Conservation (phyloP, 2,329 filamentous ascomycete genomes). For the Gnomoniopsis sp. region DNA sequence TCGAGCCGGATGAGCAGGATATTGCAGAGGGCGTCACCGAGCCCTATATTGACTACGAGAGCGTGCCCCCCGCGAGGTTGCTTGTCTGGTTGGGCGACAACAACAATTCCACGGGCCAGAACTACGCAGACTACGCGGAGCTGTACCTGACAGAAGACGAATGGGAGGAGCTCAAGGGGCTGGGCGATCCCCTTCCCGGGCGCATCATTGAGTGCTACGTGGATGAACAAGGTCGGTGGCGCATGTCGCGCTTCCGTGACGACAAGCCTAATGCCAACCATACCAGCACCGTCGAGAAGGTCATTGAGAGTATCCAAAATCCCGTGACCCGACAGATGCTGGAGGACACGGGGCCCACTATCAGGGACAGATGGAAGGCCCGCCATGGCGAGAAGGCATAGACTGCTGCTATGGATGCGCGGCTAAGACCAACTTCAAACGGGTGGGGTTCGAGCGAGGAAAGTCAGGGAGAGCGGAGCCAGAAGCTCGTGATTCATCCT, state of each 20-base stretch:
- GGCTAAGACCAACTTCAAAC: too few species aligned
- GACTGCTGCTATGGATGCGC: too few species aligned
- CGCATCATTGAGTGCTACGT: conserved; percentile 87
- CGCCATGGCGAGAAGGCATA: conserved; percentile 33
- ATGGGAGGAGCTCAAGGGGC: conserved; percentile 76
- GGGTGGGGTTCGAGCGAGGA: too few species aligned
- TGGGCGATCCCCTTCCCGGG: conserved; percentile 75
- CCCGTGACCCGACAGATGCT: conserved; percentile 81
- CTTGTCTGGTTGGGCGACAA: conserved; percentile 61
- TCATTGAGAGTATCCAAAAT: conserved; percentile 86
- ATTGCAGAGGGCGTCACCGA: conserved; percentile 61
- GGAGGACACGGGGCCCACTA: conserved; percentile 62
- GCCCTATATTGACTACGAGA: conserved; percentile 74
- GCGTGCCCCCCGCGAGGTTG: conserved; percentile 70
- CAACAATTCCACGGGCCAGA: conserved; percentile 39
- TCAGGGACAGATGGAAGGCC: conserved; percentile 78
- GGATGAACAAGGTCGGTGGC: conserved; percentile 73
- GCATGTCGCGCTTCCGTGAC: conserved; percentile 84
- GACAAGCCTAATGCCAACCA: conserved; percentile 94
- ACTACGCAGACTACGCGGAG: conserved; percentile 59
- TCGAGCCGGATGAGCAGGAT: conserved; percentile 67
- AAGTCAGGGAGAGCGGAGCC: too few species aligned
- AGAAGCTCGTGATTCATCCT: too few species aligned
- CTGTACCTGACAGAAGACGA: conserved; percentile 71
- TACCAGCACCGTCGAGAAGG: conserved; percentile 76